Conservation (phyloP, 208 protist genomes). For the Wallacemonas sp. region DNA sequence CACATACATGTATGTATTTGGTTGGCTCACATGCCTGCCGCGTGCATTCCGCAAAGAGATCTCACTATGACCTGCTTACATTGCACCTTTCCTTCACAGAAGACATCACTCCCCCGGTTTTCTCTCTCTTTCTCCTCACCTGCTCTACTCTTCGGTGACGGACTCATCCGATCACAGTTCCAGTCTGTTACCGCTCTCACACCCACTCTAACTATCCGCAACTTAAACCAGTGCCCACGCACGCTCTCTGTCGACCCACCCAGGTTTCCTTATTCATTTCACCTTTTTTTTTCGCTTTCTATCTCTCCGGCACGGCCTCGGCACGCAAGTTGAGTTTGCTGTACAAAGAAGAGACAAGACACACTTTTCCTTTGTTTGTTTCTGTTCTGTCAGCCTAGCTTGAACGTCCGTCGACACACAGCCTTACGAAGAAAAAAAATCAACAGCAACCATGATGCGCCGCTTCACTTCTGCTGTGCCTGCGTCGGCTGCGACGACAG, state of each 20-base stretch:
- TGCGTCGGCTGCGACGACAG: slow-evolving; percentile 11
- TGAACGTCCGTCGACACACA: background rate
- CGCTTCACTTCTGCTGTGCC: slow-evolving; percentile 21
- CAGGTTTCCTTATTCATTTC: background rate
- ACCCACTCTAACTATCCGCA: background rate
- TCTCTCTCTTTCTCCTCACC: background rate
- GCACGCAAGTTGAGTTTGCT: background rate
- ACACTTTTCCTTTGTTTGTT: background rate
- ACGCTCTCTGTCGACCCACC: no score
- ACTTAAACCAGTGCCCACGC: no score
- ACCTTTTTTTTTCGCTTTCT: background rate
- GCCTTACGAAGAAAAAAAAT: background rate
- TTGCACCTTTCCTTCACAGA: no score
- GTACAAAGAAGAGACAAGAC: background rate
- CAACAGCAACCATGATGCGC: slow-evolving; percentile 26
- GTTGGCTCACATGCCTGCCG: no score
- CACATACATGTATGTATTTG: no score
- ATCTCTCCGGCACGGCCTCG: background rate
- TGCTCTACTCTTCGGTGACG: background rate
- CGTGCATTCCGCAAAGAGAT: no score
- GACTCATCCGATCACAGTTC: background rate
- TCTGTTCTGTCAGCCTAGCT: background rate
- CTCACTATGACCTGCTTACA: no score
- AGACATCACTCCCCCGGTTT: no score
- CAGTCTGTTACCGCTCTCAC: background rate